phyloP scores from a whole-genome alignment of 164 flowering plant species.

The Stephania cephalantha region DNA sequence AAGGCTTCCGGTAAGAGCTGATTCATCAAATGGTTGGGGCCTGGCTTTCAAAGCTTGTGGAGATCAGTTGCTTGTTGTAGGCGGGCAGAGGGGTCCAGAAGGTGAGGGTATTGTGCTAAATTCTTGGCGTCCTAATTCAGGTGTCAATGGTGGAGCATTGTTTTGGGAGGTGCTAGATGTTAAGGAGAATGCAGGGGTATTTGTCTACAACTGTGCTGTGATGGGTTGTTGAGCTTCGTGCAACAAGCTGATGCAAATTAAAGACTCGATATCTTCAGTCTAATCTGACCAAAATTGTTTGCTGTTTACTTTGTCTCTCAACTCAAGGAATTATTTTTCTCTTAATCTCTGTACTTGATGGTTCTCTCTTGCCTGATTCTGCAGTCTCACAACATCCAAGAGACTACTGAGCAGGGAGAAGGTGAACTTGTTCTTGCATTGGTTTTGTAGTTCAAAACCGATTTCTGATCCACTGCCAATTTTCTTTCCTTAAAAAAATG shows the following conservation, averaged over 20 bases:
- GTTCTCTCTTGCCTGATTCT: slow-evolving; percentile 9
- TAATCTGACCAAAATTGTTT: slow-evolving; percentile 16
- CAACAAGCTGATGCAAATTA: background rate
- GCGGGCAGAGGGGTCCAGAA: slow-evolving; percentile 58
- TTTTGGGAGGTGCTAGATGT: slow-evolving; percentile 54
- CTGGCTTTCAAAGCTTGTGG: slow-evolving; percentile 69
- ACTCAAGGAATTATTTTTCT: slow-evolving; percentile 7
- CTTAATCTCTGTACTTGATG: slow-evolving; percentile 9
- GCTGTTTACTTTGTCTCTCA: slow-evolving; percentile 1
- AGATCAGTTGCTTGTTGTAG: slow-evolving; percentile 47
- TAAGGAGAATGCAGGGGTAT: slow-evolving; percentile 50
- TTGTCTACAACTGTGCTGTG: slow-evolving; percentile 69
- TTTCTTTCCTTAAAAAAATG: slow-evolving; percentile 11
- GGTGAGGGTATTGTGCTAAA: slow-evolving; percentile 53
- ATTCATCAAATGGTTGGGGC: slow-evolving; percentile 68
- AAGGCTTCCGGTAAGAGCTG: slow-evolving; percentile 57
- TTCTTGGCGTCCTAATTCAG: slow-evolving; percentile 53
- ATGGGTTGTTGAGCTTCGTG: slow-evolving; percentile 52
- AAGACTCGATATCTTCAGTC: slow-evolving; percentile 8
- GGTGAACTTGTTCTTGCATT: background rate
- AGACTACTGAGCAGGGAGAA: slow-evolving; percentile 4
- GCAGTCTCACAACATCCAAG: slow-evolving; percentile 11
- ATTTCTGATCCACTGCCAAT: slow-evolving; percentile 10
- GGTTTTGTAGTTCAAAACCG: background rate
- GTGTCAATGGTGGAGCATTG: slow-evolving; percentile 31